Conservation (phyloP, 306 rosid genomes). For the Dryas octopetala region DNA sequence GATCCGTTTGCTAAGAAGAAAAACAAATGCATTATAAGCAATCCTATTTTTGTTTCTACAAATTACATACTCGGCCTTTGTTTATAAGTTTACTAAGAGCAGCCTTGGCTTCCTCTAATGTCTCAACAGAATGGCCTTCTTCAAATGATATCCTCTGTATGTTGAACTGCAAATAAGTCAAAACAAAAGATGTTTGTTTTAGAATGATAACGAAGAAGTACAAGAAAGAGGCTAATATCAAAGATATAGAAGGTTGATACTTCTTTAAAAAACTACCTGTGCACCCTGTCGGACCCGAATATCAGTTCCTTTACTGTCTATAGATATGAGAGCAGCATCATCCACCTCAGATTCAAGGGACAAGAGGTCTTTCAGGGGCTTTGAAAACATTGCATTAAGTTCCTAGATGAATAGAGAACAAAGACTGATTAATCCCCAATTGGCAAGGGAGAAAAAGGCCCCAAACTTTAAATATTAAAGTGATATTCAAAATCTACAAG, state of each 20-base stretch:
- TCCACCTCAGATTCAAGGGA: constrained; percentile 87
- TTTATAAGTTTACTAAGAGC: constrained; percentile 84
- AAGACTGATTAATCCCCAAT: constrained; percentile 11
- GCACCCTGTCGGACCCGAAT: constrained; percentile 98
- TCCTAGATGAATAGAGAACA: constrained; percentile 48
- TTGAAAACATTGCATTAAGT: constrained; percentile 88
- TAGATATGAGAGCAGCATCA: constrained; percentile 96
- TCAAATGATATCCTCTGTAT: constrained; percentile 91
- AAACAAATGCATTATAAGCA: constrained; percentile 1
- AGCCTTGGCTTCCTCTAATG: constrained; percentile 88
- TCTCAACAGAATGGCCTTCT: constrained; percentile 84
- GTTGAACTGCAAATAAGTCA: constrained; percentile 65
- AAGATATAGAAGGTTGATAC: not conserved
- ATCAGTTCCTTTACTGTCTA: constrained; percentile 96
- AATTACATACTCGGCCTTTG: constrained; percentile 62
- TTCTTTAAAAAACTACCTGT: constrained; percentile 49
- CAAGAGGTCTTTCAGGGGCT: constrained; percentile 83
- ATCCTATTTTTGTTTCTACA: constrained; percentile 45
- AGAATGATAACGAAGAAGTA: not conserved
- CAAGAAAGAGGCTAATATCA: not conserved
- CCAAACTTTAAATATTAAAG: not conserved
- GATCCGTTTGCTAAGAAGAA: not conserved
- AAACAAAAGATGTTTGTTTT: not conserved
- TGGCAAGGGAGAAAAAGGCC: not conserved
- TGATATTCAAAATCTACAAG: not conserved